Percentiles rank a stretch among this genome's conserved stretches.
These are phyloP conservation scores for Talaromyces borbonicus DNA, from an alignment of 495 filamentous ascomycete genomes.

Conservation along the genomic window DNA sequence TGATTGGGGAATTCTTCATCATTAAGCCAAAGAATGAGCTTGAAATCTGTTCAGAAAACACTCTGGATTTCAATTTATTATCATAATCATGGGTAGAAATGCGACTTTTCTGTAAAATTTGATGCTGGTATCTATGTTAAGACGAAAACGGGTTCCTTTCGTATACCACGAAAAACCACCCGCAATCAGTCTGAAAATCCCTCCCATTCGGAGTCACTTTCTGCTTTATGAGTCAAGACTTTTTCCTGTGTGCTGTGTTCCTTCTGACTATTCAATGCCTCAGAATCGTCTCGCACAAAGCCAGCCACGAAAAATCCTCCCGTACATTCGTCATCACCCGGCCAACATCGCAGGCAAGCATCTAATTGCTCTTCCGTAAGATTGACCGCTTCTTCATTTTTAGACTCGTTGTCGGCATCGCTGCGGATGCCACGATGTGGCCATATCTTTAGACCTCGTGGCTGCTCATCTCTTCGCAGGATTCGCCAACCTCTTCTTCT, in stretches of 20 bases:
- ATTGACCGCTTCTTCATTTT: slow-evolving; percentile 12
- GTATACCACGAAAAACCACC: no score
- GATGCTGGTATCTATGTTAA: no score
- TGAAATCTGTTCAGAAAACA: no score
- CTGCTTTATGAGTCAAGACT: slow-evolving; percentile 11
- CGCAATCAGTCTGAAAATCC: slow-evolving; percentile 35
- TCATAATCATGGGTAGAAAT: no score
- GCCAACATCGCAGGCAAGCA: slow-evolving; percentile 71
- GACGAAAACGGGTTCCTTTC: no score
- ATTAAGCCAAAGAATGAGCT: no score
- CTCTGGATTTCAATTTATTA: no score
- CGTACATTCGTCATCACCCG: slow-evolving; percentile 67
- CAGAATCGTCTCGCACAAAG: slow-evolving; percentile 44
- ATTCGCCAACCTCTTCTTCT: slow-evolving; percentile 65
- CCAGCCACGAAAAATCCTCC: slow-evolving; percentile 66
- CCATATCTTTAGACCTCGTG: slow-evolving; percentile 62
- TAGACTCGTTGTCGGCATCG: slow-evolving; percentile 16
- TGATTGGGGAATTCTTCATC: no score
- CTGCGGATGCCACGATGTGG: slow-evolving; percentile 48
- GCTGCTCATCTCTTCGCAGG: slow-evolving; percentile 57
- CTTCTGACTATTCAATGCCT: neutral
- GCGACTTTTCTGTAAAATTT: no score
- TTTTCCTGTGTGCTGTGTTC: slow-evolving; percentile 2
- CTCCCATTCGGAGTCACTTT: slow-evolving; percentile 32
- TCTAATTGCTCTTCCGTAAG: slow-evolving; percentile 48